A percentile compares a stretch with the other conserved stretches of the same genome.
phyloP scores from a whole-genome alignment of 345 rosid species.

The Orychophragmus violaceus region DNA sequence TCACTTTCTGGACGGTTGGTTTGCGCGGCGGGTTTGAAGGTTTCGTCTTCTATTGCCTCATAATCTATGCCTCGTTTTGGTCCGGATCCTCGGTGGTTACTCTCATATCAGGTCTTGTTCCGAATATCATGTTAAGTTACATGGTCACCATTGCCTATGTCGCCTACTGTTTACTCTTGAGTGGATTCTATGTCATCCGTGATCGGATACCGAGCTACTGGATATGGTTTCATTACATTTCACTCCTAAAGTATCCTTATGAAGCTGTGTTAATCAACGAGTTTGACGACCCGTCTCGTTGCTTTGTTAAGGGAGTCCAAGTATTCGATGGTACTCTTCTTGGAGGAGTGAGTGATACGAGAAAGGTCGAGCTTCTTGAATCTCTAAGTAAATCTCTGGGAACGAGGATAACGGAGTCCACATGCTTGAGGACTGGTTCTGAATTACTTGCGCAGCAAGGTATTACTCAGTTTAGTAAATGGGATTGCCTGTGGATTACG shows the following conservation, averaged over 20 bases:
- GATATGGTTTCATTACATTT: conserved; percentile 32
- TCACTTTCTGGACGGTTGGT: conserved; percentile 45
- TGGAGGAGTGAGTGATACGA: neutral
- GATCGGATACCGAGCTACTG: conserved; percentile 28
- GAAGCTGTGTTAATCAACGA: conserved; percentile 28
- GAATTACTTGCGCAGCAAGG: conserved; percentile 24
- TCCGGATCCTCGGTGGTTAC: conserved; percentile 56
- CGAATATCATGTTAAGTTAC: conserved; percentile 37
- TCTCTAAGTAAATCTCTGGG: conserved; percentile 16
- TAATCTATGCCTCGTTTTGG: conserved; percentile 48
- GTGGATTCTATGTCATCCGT: conserved; percentile 26
- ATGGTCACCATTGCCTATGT: conserved; percentile 35
- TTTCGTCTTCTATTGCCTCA: conserved; percentile 33
- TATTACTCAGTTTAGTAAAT: conserved; percentile 22
- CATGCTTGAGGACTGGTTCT: conserved; percentile 27
- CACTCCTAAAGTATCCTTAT: conserved; percentile 21
- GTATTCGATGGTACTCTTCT: conserved; percentile 20
- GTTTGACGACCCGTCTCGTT: conserved; percentile 15
- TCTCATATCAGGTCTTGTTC: conserved; percentile 36
- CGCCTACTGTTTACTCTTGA: conserved; percentile 31
- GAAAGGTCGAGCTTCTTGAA: conserved; percentile 14
- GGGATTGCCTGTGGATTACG: conserved; percentile 31
- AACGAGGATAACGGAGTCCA: conserved; percentile 11
- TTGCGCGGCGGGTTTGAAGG: conserved; percentile 37
- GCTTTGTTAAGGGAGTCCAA: conserved; percentile 27